Base-by-base conservation (phyloP, 2,329 filamentous ascomycete species). In the Purpureocillium takamizusanense region DNA sequence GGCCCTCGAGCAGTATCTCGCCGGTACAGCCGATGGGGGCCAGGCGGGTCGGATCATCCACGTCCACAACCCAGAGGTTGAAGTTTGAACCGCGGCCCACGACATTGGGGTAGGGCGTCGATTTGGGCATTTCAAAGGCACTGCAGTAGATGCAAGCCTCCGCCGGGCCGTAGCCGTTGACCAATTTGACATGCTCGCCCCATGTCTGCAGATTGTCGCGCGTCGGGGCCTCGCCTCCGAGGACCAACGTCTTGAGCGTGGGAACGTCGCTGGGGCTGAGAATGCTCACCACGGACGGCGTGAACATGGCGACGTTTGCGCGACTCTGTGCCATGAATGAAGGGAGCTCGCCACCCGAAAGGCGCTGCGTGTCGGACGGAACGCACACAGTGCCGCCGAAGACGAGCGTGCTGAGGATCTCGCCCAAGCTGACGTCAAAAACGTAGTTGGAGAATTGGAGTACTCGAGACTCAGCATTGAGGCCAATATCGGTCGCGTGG, bases 361-460 rank as follows among this genome's bases (percentile, higher is more conserved):
- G 38, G 1, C 48, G 36, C 5, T 52, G 43, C 6, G 42, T 33
- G 10, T 50, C 45, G 2, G 45, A 40, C 1, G 51, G 51, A 2
- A 50, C 42, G 14, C 51, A 54, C 8, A 53, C 40, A 1, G 42
- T 44, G 2, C 45, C 52, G 1, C 49, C 52, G 3, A 39, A 34
- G 8, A 45, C 27, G 7, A 54, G 45, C 0, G 50, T 39, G 1
- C 43, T 49, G 27, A 53, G 25, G 8, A 53, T 48, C 17, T 53
- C 50, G 1, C 36, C 36, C 10, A 75, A 51, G 30, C 62, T 65
- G 2, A 63, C 63, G 40, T 76, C 70, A 35, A 74, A 75, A 1
- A 65, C 67, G 45, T 68, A 71, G 6, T 62, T 63, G 4, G 67
- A 66, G 39, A 70, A 71, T 39, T 74, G 69, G 32, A 77, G 42